Percentiles rank a stretch among this genome's conserved stretches.
Evolutionary conservation across 1,284 basidiomycete species (phyloP).

Genomic region (Malassezia sp.): DNA sequence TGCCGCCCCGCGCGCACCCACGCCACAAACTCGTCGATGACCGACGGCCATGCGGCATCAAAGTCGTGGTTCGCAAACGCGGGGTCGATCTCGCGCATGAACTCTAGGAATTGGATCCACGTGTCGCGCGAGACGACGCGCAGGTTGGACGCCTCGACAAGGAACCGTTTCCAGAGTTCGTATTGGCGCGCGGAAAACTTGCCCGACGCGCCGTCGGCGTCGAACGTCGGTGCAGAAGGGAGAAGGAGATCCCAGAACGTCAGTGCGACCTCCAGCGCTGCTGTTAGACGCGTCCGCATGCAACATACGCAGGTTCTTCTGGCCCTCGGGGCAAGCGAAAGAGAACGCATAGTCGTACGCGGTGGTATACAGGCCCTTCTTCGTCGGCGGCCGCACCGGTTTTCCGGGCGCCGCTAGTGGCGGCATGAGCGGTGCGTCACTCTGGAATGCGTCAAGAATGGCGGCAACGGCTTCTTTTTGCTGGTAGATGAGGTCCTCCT

Average conservation of each 20-base stretch:
- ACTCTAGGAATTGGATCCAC: constrained; percentile 71
- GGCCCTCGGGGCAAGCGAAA: constrained; percentile 66
- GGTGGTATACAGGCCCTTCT: constrained; percentile 55
- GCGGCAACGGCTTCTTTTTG: constrained; percentile 24
- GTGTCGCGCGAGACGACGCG: constrained; percentile 88
- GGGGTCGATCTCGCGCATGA: constrained; percentile 67
- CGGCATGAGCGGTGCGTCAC: constrained; percentile 23
- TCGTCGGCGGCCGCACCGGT: background rate
- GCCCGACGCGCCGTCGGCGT: constrained; percentile 16
- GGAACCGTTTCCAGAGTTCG: constrained; percentile 72
- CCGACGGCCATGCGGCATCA: constrained; percentile 77
- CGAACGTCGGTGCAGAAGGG: constrained; percentile 62
- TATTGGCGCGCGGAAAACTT: constrained; percentile 53
- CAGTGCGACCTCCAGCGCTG: constrained; percentile 62
- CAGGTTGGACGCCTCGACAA: constrained; percentile 56
- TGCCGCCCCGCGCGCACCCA: constrained; percentile 29
- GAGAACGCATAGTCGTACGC: constrained; percentile 83
- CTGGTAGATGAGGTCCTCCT: constrained; percentile 27
- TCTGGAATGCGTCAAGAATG: constrained; percentile 25
- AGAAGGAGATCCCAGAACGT: constrained; percentile 77
- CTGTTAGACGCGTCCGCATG: background rate
- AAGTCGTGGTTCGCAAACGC: constrained; percentile 71
- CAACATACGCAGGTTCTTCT: constrained; percentile 49
- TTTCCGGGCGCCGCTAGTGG: too few relatives aligned
- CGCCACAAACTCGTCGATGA: constrained; percentile 70